Evolutionary conservation across 805 yeast species (phyloP).

Genomic region (Zygosaccharomyces kombuchaensis): DNA sequence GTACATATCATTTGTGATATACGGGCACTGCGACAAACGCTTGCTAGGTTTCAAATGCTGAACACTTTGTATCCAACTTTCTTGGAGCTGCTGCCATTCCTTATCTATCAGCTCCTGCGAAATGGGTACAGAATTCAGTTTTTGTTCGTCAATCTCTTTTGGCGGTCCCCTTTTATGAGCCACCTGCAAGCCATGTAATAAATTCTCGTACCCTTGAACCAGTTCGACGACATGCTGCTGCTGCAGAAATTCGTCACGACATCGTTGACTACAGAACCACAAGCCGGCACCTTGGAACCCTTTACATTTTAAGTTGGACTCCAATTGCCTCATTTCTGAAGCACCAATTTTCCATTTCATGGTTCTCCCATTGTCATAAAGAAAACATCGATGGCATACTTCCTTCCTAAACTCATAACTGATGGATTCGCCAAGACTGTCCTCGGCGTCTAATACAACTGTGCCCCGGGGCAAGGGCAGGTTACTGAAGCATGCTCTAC

Average conservation of each 20-base stretch:
- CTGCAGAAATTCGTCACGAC: slow-evolving; percentile 37
- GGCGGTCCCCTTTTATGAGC: slow-evolving; percentile 31
- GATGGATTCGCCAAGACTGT: slow-evolving; percentile 47
- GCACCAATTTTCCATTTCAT: slow-evolving; percentile 40
- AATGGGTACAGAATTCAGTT: slow-evolving; percentile 10
- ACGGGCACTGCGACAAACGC: slow-evolving; percentile 37
- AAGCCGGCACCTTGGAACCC: slow-evolving; percentile 40
- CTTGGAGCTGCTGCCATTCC: slow-evolving; percentile 20
- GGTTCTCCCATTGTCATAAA: slow-evolving; percentile 44
- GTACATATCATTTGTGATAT: slow-evolving; percentile 50
- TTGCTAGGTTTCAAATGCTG: slow-evolving; percentile 37
- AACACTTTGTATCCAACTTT: slow-evolving; percentile 39
- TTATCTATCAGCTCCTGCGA: slow-evolving; percentile 12
- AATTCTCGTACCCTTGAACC: slow-evolving; percentile 34
- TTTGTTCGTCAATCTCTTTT: slow-evolving; percentile 9
- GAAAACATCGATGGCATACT: slow-evolving; percentile 53
- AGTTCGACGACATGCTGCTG: slow-evolving; percentile 39
- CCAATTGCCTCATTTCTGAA: slow-evolving; percentile 7
- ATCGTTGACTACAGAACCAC: slow-evolving; percentile 51
- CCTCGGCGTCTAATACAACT: slow-evolving; percentile 36
- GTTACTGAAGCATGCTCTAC: slow-evolving; percentile 53
- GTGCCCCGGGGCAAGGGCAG: slow-evolving; percentile 40
- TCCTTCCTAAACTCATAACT: slow-evolving; percentile 55
- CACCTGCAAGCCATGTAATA: slow-evolving; percentile 20
- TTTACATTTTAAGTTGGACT: slow-evolving; percentile 13